Percentiles rank a stretch among this genome's conserved stretches.
These are phyloP conservation scores for Neurospora tetrasperma DNA, from an alignment of 495 filamentous ascomycete genomes.

Conservation along the genomic window DNA sequence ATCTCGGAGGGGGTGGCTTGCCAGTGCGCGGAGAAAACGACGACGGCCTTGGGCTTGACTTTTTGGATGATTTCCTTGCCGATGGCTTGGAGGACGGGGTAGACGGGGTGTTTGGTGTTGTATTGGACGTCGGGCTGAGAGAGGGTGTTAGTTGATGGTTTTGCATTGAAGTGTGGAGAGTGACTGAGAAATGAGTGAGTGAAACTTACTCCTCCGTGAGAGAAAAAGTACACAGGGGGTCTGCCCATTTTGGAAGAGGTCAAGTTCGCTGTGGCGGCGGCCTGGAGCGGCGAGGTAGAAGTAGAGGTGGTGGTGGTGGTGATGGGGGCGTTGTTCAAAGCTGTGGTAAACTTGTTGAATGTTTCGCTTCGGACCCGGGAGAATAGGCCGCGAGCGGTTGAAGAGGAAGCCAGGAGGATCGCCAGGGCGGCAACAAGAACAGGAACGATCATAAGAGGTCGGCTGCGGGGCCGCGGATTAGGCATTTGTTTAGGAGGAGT, in stretches of 20 bases:
- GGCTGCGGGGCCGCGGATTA: not conserved
- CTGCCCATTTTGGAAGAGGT: constrained; percentile 16
- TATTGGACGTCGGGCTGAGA: constrained; percentile 65
- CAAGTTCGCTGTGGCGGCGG: not conserved
- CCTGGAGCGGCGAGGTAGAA: no score
- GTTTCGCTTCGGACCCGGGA: not conserved
- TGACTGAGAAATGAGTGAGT: not conserved
- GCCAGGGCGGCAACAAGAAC: not conserved
- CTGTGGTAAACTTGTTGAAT: not conserved
- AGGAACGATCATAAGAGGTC: not conserved
- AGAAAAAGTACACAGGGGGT: constrained; percentile 67
- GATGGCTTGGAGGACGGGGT: constrained; percentile 54
- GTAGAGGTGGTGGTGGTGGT: not conserved
- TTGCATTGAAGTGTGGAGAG: not conserved
- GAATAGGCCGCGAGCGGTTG: not conserved
- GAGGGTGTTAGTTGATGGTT: constrained; percentile 2
- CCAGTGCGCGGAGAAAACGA: constrained; percentile 88
- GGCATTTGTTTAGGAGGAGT: not conserved
- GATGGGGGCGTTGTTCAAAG: not conserved
- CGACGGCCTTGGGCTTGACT: constrained; percentile 68
- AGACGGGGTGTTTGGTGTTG: constrained; percentile 61
- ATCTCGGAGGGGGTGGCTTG: constrained; percentile 49
- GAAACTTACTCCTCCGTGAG: constrained; percentile 61
- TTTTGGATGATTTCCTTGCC: constrained; percentile 72
- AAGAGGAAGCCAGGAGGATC: not conserved